phyloP scores from a whole-genome alignment of 805 yeast species.

The Cyberlindnera euphorbiae region DNA sequence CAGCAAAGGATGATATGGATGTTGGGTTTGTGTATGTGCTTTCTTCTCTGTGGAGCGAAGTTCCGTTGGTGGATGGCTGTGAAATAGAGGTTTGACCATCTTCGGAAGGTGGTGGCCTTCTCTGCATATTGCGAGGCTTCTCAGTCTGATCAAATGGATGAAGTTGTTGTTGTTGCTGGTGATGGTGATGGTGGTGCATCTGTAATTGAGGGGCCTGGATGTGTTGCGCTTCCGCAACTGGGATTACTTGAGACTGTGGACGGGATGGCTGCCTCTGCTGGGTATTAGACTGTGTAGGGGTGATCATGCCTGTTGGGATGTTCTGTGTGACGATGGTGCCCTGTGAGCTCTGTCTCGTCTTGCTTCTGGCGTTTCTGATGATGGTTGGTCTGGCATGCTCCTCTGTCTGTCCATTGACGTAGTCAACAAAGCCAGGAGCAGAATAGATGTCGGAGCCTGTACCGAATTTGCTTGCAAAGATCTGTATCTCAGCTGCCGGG shows the following conservation, averaged over 20 bases:
- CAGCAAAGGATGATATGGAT: slow-evolving; percentile 26
- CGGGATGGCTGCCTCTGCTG: too few species aligned
- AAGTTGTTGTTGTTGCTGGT: slow-evolving; percentile 9
- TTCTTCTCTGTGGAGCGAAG: slow-evolving; percentile 18
- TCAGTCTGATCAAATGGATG: too few species aligned
- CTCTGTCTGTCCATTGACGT: slow-evolving; percentile 36
- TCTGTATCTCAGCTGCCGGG: slow-evolving; percentile 50
- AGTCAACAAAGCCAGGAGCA: slow-evolving; percentile 64
- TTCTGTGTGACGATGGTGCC: slow-evolving; percentile 11
- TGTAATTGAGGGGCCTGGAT: slow-evolving; percentile 6
- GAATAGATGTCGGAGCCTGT: slow-evolving; percentile 61
- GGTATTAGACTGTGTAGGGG: too few species aligned
- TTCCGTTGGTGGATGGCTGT: slow-evolving; percentile 23
- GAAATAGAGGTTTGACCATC: slow-evolving; percentile 27
- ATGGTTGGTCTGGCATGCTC: slow-evolving; percentile 17
- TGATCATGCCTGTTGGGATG: slow-evolving; percentile 4
- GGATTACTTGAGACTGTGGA: too few species aligned
- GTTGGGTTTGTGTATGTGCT: slow-evolving; percentile 27
- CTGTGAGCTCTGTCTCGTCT: slow-evolving; percentile 26
- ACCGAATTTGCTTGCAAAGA: slow-evolving; percentile 48
- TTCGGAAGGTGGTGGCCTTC: slow-evolving; percentile 29
- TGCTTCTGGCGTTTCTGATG: slow-evolving; percentile 15
- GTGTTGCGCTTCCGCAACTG: too few species aligned
- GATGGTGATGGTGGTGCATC: slow-evolving; percentile 8
- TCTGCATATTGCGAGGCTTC: slow-evolving; percentile 10